phyloP scores from a whole-genome alignment of 2,329 filamentous ascomycete genomes.

The Trichoderma hamatum region DNA sequence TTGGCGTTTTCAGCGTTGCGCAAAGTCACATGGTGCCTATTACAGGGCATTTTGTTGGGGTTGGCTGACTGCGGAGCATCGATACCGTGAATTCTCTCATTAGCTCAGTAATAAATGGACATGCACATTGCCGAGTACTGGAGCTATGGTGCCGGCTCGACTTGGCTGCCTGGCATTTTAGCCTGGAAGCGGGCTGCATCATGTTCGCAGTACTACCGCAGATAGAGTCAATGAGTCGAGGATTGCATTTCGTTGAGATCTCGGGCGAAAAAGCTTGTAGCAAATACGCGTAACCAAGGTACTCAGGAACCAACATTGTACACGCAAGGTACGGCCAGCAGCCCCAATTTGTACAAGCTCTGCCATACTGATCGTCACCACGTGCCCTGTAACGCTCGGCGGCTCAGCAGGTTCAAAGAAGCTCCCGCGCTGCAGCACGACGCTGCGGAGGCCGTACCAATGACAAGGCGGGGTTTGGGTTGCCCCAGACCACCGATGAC shows the following conservation, averaged over 20 bases:
- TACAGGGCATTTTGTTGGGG: background rate
- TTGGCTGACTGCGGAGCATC: background rate
- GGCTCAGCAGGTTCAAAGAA: slow-evolving; percentile 5
- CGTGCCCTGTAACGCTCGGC: slow-evolving; percentile 10
- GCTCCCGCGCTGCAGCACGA: slow-evolving; percentile 6
- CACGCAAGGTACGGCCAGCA: background rate
- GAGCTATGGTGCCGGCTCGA: background rate
- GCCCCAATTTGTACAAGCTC: slow-evolving; percentile 2
- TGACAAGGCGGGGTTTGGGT: slow-evolving; percentile 19
- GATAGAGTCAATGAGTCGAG: background rate
- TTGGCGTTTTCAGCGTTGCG: background rate
- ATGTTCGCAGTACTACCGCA: background rate
- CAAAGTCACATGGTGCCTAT: background rate
- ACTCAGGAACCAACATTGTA: background rate
- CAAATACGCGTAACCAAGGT: slow-evolving; percentile 5
- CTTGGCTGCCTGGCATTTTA: background rate
- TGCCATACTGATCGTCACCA: slow-evolving; percentile 8
- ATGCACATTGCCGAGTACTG: background rate
- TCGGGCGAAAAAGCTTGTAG: background rate
- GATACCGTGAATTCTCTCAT: background rate
- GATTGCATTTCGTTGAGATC: background rate
- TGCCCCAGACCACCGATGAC: slow-evolving; percentile 28
- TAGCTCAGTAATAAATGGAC: background rate
- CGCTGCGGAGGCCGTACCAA: slow-evolving; percentile 19
- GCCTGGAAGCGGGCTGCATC: background rate